These are phyloP conservation scores for Pyrus hybrid DNA, from an alignment of 331 rosid species.

Conservation along the genomic window DNA sequence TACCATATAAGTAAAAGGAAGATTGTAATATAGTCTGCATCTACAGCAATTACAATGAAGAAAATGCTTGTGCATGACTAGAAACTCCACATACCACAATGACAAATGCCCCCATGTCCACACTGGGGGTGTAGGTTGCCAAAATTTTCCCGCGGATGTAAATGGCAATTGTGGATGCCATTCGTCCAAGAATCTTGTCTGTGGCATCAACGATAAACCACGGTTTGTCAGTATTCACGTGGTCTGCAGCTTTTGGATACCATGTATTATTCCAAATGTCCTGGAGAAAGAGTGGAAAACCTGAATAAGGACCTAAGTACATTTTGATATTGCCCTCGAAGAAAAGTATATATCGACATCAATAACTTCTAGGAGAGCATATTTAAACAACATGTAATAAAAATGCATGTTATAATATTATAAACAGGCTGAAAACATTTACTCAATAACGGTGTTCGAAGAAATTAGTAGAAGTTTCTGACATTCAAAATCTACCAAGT, in stretches of 20 bases:
- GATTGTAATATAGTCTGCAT: neutral
- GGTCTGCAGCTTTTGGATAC: conserved; percentile 95
- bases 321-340: neutral
- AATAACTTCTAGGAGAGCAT: neutral
- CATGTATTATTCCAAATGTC: conserved; percentile 89
- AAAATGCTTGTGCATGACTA: neutral
- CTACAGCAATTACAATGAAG: neutral
- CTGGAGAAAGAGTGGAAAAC: conserved; percentile 18
- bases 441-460: neutral
- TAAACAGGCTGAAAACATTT: neutral
- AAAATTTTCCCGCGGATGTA: conserved; percentile 73
- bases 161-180: conserved; percentile 87
- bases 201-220: conserved; percentile 91
- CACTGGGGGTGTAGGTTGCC: conserved; percentile 78
- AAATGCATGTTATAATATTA: neutral
- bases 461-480: neutral
- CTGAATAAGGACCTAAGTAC: neutral
- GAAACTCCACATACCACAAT: conserved; percentile 60
- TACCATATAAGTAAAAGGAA: neutral
- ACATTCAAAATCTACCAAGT: neutral
- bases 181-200: conserved; percentile 78
- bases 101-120: conserved; percentile 94
- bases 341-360: neutral
- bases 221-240: conserved; percentile 66
- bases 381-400: neutral